These are phyloP conservation scores for Monotropa hypopitys DNA, from an alignment of 179 eudicot species.

Conservation along the genomic window DNA sequence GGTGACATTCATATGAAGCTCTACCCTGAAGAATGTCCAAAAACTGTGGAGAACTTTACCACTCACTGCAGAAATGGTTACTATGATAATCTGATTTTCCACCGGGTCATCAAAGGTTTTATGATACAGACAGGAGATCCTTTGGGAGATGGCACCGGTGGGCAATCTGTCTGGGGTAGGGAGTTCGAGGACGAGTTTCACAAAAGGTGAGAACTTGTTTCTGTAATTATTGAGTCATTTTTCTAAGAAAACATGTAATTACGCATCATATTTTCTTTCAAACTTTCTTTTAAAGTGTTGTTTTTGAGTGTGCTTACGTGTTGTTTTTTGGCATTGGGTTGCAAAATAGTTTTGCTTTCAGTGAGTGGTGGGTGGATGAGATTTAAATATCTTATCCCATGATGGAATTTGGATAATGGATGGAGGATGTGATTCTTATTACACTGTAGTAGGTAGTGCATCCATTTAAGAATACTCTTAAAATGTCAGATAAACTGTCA, in stretches of 20 bases:
- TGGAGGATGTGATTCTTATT: neutral
- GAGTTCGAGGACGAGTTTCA: conserved; percentile 98
- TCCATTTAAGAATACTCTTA: neutral
- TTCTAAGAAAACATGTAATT: neutral
- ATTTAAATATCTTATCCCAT: neutral
- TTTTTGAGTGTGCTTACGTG: neutral
- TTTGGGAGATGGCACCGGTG: conserved; percentile 98
- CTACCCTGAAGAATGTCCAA: conserved; percentile 98
- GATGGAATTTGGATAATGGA: neutral
- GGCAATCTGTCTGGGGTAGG: conserved; percentile 98
- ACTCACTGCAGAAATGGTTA: conserved; percentile 97
- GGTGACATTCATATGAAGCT: conserved; percentile 95
- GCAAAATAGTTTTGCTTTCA: neutral
- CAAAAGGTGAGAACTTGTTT: conserved; percentile 48
- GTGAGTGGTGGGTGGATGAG: neutral
- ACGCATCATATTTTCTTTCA: neutral
- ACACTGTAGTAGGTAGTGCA: neutral
- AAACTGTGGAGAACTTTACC: conserved; percentile 95
- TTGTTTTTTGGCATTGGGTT: neutral
- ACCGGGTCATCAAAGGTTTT: conserved; percentile 92
- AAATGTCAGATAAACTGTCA: neutral
- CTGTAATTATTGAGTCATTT: neutral
- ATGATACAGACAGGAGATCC: conserved; percentile 99
- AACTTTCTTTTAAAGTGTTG: too few relatives aligned
- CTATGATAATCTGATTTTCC: conserved; percentile 91